Conservation (phyloP, 1,284 basidiomycete genomes). For the Moesziomyces sp. region DNA sequence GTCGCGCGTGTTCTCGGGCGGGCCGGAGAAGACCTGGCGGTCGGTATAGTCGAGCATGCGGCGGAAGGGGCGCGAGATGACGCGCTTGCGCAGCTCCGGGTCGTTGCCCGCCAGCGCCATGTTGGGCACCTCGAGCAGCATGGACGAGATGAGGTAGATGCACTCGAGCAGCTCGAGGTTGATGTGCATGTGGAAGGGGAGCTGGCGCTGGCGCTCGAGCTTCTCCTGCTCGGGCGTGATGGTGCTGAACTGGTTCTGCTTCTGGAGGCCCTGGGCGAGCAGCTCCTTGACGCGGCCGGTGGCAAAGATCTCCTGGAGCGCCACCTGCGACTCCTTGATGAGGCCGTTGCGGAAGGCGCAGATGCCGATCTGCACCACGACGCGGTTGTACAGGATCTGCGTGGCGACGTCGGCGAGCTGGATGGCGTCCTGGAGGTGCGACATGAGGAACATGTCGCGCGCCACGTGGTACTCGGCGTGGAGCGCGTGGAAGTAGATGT, state of each 20-base stretch:
- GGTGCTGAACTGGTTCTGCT: constrained; percentile 81
- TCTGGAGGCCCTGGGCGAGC: constrained; percentile 92
- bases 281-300: constrained; percentile 95
- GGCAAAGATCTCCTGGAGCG: constrained; percentile 93
- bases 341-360: constrained; percentile 95
- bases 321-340: constrained; percentile 92
- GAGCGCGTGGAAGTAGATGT: constrained; percentile 91
- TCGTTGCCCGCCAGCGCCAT: constrained; percentile 94
- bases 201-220: constrained; percentile 90
- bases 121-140: constrained; percentile 96
- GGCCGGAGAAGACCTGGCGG: constrained; percentile 96
- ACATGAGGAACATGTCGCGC: constrained; percentile 98
- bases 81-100: constrained; percentile 77
- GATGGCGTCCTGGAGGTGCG: constrained; percentile 95
- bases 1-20: constrained; percentile 97
- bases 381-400: constrained; percentile 97
- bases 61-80: constrained; percentile 94
- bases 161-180: constrained; percentile 98
- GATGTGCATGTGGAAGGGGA: constrained; percentile 99
- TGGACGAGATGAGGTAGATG: constrained; percentile 95
- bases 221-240: constrained; percentile 95
- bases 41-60: constrained; percentile 96
- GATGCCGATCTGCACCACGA: constrained; percentile 94
- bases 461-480: constrained; percentile 97
- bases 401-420: constrained; percentile 95